These are phyloP conservation scores for Neurospora sp. DNA, from an alignment of 495 filamentous ascomycete genomes.

Conservation along the genomic window DNA sequence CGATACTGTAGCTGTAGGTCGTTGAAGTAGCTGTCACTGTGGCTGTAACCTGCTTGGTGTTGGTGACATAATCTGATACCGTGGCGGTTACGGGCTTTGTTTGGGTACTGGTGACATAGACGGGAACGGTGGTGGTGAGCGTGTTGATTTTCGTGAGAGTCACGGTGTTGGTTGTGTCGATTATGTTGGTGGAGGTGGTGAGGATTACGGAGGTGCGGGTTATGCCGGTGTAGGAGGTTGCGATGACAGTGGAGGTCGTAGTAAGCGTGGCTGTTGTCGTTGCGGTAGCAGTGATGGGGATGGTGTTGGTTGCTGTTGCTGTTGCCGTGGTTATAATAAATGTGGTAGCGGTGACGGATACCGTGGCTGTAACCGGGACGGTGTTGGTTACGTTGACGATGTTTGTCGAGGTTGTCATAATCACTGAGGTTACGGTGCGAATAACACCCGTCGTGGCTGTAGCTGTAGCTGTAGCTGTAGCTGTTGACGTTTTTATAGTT, in stretches of 20 bases:
- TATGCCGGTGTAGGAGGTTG: conserved; percentile 5
- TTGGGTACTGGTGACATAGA: neutral
- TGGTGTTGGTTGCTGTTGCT: conserved; percentile 1
- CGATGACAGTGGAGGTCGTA: neutral
- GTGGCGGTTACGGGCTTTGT: neutral
- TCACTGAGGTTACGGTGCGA: neutral
- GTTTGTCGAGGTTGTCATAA: neutral
- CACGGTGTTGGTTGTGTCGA: conserved; percentile 4
- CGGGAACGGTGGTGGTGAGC: neutral
- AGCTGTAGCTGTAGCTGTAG: neutral
- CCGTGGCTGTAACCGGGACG: neutral
- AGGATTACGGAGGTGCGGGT: neutral
- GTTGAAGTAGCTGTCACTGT: neutral
- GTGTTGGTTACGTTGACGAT: neutral
- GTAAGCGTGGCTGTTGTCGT: neutral
- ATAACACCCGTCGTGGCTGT: neutral
- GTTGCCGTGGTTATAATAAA: neutral
- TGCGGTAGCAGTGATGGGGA: conserved; percentile 5
- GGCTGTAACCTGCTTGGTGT: neutral
- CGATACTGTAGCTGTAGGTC: neutral
- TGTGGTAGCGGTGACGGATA: neutral
- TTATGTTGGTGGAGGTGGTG: conserved; percentile 4
- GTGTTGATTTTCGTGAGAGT: conserved; percentile 8
- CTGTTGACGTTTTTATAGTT: neutral
- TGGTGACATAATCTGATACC: neutral